Evolutionary conservation across 192 early-diverging fungal genomes (phyloP), one percentile per base, ranked within the genome.

Genomic region (Globomyces pollinis-pini): DNA sequence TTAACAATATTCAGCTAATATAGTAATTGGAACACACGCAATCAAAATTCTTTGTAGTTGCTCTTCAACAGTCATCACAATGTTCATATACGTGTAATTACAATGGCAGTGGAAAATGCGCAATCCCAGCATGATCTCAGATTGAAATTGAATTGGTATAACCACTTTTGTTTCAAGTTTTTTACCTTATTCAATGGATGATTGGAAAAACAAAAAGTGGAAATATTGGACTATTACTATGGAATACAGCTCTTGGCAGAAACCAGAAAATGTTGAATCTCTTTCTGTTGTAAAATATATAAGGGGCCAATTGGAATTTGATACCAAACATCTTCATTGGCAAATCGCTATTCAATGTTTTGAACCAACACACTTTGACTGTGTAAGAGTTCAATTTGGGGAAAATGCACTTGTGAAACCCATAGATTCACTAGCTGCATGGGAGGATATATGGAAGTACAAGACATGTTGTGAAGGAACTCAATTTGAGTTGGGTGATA

Each of bases 111-210:
- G n/a, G n/a, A n/a, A n/a, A n/a, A n/a, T n/a, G n/a, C n/a, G n/a
- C n/a, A n/a, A n/a, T n/a, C n/a, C n/a, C n/a, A n/a, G n/a, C n/a
- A n/a, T n/a, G n/a, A n/a, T n/a, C n/a, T n/a, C n/a, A n/a, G n/a
- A n/a, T n/a, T n/a, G n/a, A n/a, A n/a, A n/a, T n/a, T n/a, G n/a
- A n/a, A n/a, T n/a, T n/a, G n/a, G n/a, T n/a, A n/a, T n/a, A n/a
- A n/a, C n/a, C n/a, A n/a, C n/a, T n/a, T n/a, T n/a, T n/a, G n/a
- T n/a, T n/a, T n/a, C n/a, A n/a, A 11, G 39, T 45, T 38, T 38
- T 56, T 9, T 23, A 59, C 11, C 11, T 12, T 15, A 5, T 52
- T 61, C 9, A 62, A 57, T 23, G 69, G 67, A 21, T 74, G 67
- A 13, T 59, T n/a, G n/a, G n/a, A n/a, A n/a, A n/a, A n/a, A n/a